Evolutionary conservation across 2,329 filamentous ascomycete species (phyloP), one percentile per base, ranked within the genome.

Genomic region (Curvularia spicifera): DNA sequence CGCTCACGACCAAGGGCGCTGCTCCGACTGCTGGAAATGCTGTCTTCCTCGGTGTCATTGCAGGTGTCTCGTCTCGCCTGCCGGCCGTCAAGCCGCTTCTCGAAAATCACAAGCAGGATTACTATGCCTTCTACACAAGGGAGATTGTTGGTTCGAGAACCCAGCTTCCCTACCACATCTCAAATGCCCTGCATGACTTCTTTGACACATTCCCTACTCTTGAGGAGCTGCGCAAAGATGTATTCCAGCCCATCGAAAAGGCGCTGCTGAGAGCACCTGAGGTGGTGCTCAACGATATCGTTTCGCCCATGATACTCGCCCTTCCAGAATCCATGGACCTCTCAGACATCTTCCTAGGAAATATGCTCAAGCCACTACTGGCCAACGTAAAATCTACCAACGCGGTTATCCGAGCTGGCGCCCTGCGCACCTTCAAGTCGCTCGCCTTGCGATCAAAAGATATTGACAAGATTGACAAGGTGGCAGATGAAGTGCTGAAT

Each of bases 331-430:
- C 81, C 5, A 83, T 95, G 67, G 94, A 99, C 69, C 82, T 98
- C 18, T 94, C 94, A 8, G 85, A 87, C 37, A 79, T 90, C 4
- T 82, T 98, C 18, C 83, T 85, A 51, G 82, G 83, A 26, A 90
- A 90, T 60, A 82, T 99, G 35, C 78, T 96, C 37, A 98, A 97
- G 76, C 91, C 93, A 5, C 81, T 99, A 12, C 79, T 98, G n/a
- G 88, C 92, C 40, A 97, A 93, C 72, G 83, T 93, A 76, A 97
- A 96, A 77, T 98, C 95, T 1, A 93, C 90, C 71, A 98, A 97
- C 74, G 80, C 86, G 13, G 78, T 78, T 2, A 91, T 97, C 61
- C 88, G 94, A 55, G 85, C 85, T 61, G 93, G 92, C 24, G 90
- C 91, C 8, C 79, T 93, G 22, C 82, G 84, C 39, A 90, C 90